phyloP scores from a whole-genome alignment of 805 yeast species.

The Tetrapisispora iriomotensis region DNA sequence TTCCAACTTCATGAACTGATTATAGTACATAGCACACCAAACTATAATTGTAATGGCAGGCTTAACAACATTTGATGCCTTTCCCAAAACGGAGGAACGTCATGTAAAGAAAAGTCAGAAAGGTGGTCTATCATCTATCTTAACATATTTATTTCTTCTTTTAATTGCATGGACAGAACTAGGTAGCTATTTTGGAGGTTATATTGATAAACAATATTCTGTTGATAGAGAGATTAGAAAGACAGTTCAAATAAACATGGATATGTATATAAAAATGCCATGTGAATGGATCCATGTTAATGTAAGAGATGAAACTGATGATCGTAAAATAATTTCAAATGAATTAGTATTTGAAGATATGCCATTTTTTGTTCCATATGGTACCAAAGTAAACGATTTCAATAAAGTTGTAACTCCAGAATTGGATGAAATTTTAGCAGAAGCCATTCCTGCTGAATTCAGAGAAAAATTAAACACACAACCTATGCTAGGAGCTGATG shows the following conservation, averaged over 20 bases:
- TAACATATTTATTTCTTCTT: conserved; percentile 51
- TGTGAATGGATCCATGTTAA: conserved; percentile 68
- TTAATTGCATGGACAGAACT: conserved; percentile 75
- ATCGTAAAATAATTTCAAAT: conserved; percentile 69
- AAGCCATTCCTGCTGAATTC: conserved; percentile 58
- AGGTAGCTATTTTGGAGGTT: conserved; percentile 79
- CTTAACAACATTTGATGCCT: conserved; percentile 58
- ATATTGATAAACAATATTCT: conserved; percentile 62
- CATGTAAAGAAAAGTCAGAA: conserved; percentile 65
- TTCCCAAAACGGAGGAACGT: conserved; percentile 60
- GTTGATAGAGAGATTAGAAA: conserved; percentile 57
- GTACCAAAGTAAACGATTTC: conserved; percentile 38
- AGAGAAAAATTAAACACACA: conserved; percentile 34
- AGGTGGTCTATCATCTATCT: conserved; percentile 65
- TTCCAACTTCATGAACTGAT: too few relatives aligned
- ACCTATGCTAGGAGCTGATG: conserved; percentile 10
- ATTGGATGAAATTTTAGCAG: conserved; percentile 54
- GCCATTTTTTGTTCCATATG: conserved; percentile 43
- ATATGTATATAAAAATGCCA: conserved; percentile 73
- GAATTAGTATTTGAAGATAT: conserved; percentile 61
- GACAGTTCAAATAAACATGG: conserved; percentile 62
- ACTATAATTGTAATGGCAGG: conserved; percentile 19
- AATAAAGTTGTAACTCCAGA: conserved; percentile 48
- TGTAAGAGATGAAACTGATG: conserved; percentile 69
- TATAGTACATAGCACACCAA: too few relatives aligned